These are phyloP conservation scores for Coemansia sp. DNA, from an alignment of 192 early-diverging fungal species.

Conservation along the genomic window DNA sequence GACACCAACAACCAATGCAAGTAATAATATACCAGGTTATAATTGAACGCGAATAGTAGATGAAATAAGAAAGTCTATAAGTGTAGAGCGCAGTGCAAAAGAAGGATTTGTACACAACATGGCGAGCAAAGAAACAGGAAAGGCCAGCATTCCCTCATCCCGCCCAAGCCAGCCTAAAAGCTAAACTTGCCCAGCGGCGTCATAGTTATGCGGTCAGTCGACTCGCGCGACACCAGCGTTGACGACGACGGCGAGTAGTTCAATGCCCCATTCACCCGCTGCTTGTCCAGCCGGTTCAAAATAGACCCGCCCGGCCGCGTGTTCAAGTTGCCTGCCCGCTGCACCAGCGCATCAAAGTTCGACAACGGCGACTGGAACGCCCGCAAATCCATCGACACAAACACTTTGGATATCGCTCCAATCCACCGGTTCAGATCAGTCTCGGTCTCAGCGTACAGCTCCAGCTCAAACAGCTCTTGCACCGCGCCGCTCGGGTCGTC, in stretches of 20 bases:
- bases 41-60: neutral
- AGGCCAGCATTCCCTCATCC: neutral
- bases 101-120: neutral
- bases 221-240: constrained; percentile 23
- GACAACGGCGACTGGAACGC: constrained; percentile 48
- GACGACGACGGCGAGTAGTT: constrained; percentile 30
- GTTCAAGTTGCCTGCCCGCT: constrained; percentile 38
- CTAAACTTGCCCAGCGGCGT: constrained; percentile 23
- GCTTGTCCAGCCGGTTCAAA: constrained; percentile 40
- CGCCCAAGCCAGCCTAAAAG: neutral
- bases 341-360: constrained; percentile 50
- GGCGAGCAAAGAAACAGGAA: constrained; percentile 1
- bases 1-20: neutral
- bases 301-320: constrained; percentile 37
- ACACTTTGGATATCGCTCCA: constrained; percentile 41
- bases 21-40: neutral
- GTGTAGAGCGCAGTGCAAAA: constrained; percentile 4
- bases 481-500: constrained; percentile 21
- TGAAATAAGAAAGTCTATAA: constrained; percentile 12
- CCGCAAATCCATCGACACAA: constrained; percentile 52
- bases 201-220: constrained; percentile 23
- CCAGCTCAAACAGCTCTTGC: constrained; percentile 44
- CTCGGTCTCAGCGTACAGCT: constrained; percentile 46
- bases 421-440: constrained; percentile 38
- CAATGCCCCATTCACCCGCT: constrained; percentile 2